These are phyloP conservation scores for Myxozyma vanderwaltii DNA, from an alignment of 805 yeast genomes.

Conservation along the genomic window DNA sequence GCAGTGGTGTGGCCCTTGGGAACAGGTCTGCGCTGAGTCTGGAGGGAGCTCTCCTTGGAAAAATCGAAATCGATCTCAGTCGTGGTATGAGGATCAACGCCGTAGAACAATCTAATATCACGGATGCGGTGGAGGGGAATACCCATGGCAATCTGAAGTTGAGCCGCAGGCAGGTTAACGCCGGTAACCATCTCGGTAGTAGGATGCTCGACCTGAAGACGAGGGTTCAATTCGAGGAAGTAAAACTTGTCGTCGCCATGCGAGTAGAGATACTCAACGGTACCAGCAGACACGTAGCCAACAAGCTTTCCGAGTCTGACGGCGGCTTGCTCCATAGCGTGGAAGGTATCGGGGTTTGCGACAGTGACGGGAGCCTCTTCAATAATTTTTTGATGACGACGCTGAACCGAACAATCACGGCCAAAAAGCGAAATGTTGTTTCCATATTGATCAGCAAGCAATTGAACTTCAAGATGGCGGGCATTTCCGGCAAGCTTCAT, in stretches of 20 bases:
- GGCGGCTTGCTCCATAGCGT: conserved; percentile 94
- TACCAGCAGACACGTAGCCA: conserved; percentile 99
- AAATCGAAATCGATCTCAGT: conserved; percentile 91
- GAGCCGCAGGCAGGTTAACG: conserved; percentile 97
- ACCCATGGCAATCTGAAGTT: conserved; percentile 99
- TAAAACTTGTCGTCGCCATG: conserved; percentile 93
- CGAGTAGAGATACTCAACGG: conserved; percentile 95
- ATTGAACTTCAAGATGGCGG: conserved; percentile 96
- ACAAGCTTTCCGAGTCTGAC: conserved; percentile 95
- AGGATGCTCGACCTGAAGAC: conserved; percentile 99
- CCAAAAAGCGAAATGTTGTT: conserved; percentile 96
- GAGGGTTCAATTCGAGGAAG: conserved; percentile 95
- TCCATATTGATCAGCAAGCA: conserved; percentile 97
- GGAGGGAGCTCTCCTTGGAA: conserved; percentile 65
- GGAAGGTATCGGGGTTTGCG: conserved; percentile 82
- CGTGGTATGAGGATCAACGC: conserved; percentile 92
- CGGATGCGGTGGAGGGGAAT: conserved; percentile 92
- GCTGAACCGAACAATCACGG: conserved; percentile 98
- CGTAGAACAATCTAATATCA: conserved; percentile 90
- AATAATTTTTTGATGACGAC: conserved; percentile 98
- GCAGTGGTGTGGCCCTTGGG: conserved; percentile 99
- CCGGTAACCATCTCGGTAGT: conserved; percentile 99
- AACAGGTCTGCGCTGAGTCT: conserved; percentile 84
- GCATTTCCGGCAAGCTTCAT: conserved; percentile 98
- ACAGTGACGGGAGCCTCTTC: conserved; percentile 99